phyloP scores from a whole-genome alignment of 2,329 filamentous ascomycete genomes.

The Didymella pomorum region DNA sequence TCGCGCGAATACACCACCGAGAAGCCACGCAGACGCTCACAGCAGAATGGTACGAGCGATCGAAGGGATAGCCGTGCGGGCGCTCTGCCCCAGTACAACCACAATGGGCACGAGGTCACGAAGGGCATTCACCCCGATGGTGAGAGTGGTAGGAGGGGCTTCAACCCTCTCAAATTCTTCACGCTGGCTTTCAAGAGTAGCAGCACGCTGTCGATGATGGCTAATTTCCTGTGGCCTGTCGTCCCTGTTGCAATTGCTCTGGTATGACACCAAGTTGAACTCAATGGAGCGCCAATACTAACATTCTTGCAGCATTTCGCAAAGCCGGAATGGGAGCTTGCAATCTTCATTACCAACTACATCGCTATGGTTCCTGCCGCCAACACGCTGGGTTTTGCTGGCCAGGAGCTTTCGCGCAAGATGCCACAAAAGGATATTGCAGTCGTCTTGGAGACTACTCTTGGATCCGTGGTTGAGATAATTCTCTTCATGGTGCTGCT shows the following conservation, averaged over 20 bases:
- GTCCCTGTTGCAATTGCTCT: conserved; percentile 76
- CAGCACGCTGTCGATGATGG: conserved; percentile 67
- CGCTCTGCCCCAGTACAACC: conserved; percentile 51
- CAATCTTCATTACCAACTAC: conserved; percentile 75
- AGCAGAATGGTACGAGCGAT: conserved; percentile 21
- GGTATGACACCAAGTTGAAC: conserved; percentile 42
- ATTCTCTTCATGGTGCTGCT: conserved; percentile 83
- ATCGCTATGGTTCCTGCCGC: conserved; percentile 80
- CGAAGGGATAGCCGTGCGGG: conserved; percentile 23
- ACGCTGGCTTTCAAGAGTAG: conserved; percentile 70
- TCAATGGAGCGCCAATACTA: conserved; percentile 1
- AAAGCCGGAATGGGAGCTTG: conserved; percentile 64
- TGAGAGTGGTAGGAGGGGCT: conserved; percentile 72
- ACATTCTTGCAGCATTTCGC: conserved; percentile 56
- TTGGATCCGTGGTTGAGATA: conserved; percentile 81
- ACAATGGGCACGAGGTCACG: conserved; percentile 56
- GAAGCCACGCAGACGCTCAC: conserved; percentile 31
- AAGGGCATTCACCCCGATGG: conserved; percentile 60
- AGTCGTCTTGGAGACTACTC: conserved; percentile 64
- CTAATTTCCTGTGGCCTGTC: conserved; percentile 78
- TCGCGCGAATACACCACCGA: conserved; percentile 36
- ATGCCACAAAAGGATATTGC: conserved; percentile 73
- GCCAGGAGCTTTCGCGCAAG: conserved; percentile 75
- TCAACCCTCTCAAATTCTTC: conserved; percentile 71
- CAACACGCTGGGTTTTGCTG: conserved; percentile 78